Percentiles rank a stretch among this genome's conserved stretches.
Conservation (phyloP, 768 basidiomycete species). For the Vishniacozyma victoriae region DNA sequence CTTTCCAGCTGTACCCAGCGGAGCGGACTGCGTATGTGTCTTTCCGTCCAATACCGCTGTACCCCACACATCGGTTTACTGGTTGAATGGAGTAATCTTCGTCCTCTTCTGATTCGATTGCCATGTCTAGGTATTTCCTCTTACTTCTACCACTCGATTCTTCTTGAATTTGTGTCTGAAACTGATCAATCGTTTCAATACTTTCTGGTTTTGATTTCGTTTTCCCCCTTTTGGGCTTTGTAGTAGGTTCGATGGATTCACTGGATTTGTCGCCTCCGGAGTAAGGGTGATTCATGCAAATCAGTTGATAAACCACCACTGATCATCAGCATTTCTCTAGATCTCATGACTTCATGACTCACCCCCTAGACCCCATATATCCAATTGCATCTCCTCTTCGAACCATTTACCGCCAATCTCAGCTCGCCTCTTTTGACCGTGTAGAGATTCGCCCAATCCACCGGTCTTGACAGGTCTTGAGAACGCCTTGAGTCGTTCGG, state of each 20-base stretch:
- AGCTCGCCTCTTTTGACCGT: conserved; percentile 1
- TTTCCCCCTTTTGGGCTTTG: too few species aligned
- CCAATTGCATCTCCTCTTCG: conserved; percentile 12
- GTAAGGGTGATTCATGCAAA: neutral
- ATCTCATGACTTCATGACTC: conserved; percentile 3
- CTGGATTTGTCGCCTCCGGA: too few species aligned
- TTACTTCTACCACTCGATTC: neutral
- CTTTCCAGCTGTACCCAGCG: too few species aligned
- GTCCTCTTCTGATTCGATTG: neutral
- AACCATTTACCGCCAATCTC: conserved; percentile 11
- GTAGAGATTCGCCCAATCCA: neutral
- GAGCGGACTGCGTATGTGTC: too few species aligned
- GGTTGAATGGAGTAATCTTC: too few species aligned
- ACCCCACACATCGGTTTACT: too few species aligned
- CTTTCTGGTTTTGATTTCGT: neutral
- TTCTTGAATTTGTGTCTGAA: neutral
- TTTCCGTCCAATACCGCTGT: too few species aligned
- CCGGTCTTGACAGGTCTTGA: neutral
- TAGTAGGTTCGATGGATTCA: too few species aligned
- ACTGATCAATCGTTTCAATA: neutral
- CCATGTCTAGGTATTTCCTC: neutral
- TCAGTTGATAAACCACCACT: neutral
- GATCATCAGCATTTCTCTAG: neutral
- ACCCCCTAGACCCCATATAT: conserved; percentile 28
- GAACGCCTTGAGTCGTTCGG: conserved; percentile 11